Evolutionary conservation across 2,329 filamentous ascomycete genomes (phyloP).

Genomic region (Leptodontidium sp.): DNA sequence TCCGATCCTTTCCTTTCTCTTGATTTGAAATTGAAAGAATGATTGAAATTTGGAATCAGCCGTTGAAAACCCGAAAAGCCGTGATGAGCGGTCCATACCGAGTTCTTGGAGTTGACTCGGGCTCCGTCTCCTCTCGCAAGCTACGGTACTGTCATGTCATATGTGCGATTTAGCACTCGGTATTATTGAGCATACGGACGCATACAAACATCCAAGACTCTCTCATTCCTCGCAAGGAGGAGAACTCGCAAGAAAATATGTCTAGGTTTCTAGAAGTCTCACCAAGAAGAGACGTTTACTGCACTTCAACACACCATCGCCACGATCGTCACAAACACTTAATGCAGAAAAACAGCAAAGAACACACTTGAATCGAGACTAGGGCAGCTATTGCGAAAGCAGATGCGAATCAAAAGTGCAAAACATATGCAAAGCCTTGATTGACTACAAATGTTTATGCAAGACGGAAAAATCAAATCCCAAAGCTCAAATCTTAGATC

Average conservation of each 20-base stretch:
- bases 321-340: slow-evolving; percentile 6
- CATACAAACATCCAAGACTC: background rate
- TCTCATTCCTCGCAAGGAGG: background rate
- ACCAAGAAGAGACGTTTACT: background rate
- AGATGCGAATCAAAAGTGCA: background rate
- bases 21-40: no score
- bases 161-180: no score
- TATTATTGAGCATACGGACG: no score
- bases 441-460: background rate
- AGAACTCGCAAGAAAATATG: background rate
- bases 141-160: background rate
- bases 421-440: slow-evolving; percentile 12
- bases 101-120: background rate
- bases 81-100: background rate
- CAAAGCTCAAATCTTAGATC: no score
- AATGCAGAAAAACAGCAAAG: background rate
- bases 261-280: background rate
- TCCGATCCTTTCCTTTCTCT: background rate
- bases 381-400: background rate
- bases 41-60: no score
- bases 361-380: no score
- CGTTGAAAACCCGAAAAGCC: no score
- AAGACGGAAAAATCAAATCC: no score
- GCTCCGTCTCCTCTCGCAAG: background rate
- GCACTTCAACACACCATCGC: background rate